Base-by-base conservation (phyloP, 1,139 yeast genomes). In the Waltiozyma sp. region DNA sequence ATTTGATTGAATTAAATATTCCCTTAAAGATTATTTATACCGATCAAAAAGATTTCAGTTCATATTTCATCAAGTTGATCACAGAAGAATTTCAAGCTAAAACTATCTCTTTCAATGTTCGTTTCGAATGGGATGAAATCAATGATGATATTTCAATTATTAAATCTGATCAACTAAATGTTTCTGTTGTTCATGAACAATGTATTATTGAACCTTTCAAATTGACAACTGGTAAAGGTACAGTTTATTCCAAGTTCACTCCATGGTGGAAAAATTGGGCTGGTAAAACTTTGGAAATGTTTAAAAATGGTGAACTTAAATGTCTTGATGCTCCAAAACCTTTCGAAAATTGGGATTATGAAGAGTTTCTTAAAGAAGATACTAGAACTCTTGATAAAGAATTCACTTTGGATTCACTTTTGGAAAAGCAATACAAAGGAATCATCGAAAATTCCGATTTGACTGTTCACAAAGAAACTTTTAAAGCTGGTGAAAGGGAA, bases 241-340 rank as follows among this genome's bases (percentile, higher is more conserved):
- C 69, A 2, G 75, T 69, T 38, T 72, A 66, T 45, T 66, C 73
- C 2, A 74, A 73, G 4, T 75, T 73, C 51, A 67, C 77, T 4
- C 78, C 79, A 0, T 75, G 74, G 74, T 72, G 64, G 54, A 65
- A 63, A 42, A 64, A 67, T 15, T 75, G 80, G 80, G 53, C 60
- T 18, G 15, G 8, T 9, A 35, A 18, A 14, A 19, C 23, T 18
- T 35, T 35, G 23, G 15, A 35, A 3, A 4, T 35, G 19, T 4
- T 53, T 55, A 9, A 52, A 59, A 40, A 47, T 67, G 31, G 52
- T 60, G 15, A 39, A 43, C 37, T 47, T 14, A 43, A 43, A 18
- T n/a, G 41, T 2, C 24, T 41, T 34, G 39, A 41, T 6, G 39
- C 45, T 18, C 39, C 39, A 8, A 43, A 45, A 38, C 42, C 43